Conservation (phyloP, 1,284 basidiomycete species). For the Megacollybia platyphylla region DNA sequence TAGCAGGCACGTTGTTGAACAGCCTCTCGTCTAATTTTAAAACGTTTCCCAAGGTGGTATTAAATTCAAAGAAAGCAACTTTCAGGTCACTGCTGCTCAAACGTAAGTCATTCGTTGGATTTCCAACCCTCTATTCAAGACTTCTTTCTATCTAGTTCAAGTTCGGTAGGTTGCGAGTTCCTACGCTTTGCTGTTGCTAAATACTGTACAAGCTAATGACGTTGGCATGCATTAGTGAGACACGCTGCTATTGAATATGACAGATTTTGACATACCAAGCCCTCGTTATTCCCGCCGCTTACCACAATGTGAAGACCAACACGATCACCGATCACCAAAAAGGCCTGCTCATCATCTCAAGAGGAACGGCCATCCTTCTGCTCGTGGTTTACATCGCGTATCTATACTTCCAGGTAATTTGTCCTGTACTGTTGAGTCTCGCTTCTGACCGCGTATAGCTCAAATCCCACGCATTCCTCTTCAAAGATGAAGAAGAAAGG, state of each 20-base stretch:
- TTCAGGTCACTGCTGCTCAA: conserved; percentile 78
- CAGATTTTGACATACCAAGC: conserved; percentile 24
- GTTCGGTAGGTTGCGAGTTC: conserved; percentile 37
- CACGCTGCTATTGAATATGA: neutral
- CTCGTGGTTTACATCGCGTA: conserved; percentile 77
- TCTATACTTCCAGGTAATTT: conserved; percentile 59
- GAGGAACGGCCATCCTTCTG: conserved; percentile 77
- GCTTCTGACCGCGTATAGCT: conserved; percentile 12
- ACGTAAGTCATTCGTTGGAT: conserved; percentile 37
- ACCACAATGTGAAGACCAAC: conserved; percentile 35
- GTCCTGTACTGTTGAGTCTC: neutral
- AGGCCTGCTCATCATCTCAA: conserved; percentile 68
- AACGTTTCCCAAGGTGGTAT: conserved; percentile 39
- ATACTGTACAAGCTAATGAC: conserved; percentile 59
- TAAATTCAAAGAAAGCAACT: conserved; percentile 54
- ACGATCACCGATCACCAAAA: conserved; percentile 12
- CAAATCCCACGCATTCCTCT: conserved; percentile 23
- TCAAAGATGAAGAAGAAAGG: conserved; percentile 13
- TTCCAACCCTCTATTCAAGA: conserved; percentile 8
- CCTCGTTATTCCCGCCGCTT: conserved; percentile 86
- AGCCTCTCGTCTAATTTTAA: neutral
- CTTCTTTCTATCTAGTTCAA: conserved; percentile 25
- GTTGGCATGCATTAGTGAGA: conserved; percentile 68
- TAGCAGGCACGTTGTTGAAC: conserved; percentile 38
- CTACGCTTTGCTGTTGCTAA: conserved; percentile 1